Conservation (phyloP, 768 basidiomycete species). For the Tremella fuciformis region DNA sequence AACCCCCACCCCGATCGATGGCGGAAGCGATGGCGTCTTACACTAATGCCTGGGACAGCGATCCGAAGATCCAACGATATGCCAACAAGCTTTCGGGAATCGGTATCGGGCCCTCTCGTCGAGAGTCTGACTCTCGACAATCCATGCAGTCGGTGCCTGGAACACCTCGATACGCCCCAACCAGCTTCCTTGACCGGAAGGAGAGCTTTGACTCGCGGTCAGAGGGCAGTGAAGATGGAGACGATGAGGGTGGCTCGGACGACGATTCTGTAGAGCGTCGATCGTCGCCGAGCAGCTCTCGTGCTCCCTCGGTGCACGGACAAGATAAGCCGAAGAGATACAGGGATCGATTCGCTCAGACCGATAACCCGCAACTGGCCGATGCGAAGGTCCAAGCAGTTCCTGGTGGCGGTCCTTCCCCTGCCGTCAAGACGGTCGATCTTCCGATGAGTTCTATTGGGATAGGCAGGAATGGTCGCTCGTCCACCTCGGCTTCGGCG, state of each 20-base stretch:
- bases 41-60: slow-evolving; percentile 79
- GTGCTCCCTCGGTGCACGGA: slow-evolving; percentile 40
- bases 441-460: not conserved
- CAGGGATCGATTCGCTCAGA: slow-evolving; percentile 35
- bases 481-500: not conserved
- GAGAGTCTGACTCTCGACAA: slow-evolving; percentile 10
- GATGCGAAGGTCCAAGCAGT: slow-evolving; percentile 31
- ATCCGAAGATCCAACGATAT: slow-evolving; percentile 76
- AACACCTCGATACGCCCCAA: slow-evolving; percentile 18
- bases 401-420: slow-evolving; percentile 18
- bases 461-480: not conserved
- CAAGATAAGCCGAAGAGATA: slow-evolving; percentile 17
- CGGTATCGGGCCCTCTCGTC: not conserved
- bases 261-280: slow-evolving; percentile 51
- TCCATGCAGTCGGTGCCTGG: slow-evolving; percentile 26
- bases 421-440: slow-evolving; percentile 25
- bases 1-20: slow-evolving; percentile 61
- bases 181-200: slow-evolving; percentile 5
- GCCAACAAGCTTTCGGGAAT: slow-evolving; percentile 54
- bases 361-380: slow-evolving; percentile 19
- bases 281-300: slow-evolving; percentile 57
- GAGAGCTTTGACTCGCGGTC: slow-evolving; percentile 17
- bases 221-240: slow-evolving; percentile 47
- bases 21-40: slow-evolving; percentile 56
- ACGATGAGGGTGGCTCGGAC: slow-evolving; percentile 41